Evolutionary conservation across 1,284 basidiomycete species (phyloP).

Genomic region (Gomphus bonarii): DNA sequence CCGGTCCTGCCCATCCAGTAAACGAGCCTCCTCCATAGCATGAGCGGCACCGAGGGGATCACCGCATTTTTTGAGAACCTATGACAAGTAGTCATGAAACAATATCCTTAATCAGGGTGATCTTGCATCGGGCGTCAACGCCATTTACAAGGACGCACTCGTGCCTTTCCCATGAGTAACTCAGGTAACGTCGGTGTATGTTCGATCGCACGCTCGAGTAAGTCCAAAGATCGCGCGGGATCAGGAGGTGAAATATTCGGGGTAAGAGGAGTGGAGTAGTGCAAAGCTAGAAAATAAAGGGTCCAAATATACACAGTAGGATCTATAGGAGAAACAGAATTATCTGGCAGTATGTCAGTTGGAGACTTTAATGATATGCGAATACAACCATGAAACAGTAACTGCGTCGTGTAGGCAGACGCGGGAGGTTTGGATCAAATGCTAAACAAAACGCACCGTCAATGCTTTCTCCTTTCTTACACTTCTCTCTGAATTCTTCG

Average conservation of each 20-base stretch:
- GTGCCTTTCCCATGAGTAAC: constrained; percentile 75
- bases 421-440: background rate
- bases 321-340: constrained; percentile 27
- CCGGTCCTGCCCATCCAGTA: constrained; percentile 89
- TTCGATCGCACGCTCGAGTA: constrained; percentile 56
- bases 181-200: constrained; percentile 96
- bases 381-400: background rate
- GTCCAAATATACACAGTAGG: constrained; percentile 92
- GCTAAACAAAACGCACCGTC: background rate
- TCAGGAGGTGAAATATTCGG: constrained; percentile 19
- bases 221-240: constrained; percentile 49
- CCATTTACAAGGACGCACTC: constrained; percentile 31
- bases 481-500: constrained; percentile 34
- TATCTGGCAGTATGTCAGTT: constrained; percentile 11
- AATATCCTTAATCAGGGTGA: background rate
- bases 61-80: constrained; percentile 71
- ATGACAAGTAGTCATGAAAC: background rate
- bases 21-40: constrained; percentile 74
- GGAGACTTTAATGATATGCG: background rate
- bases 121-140: background rate
- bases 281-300: constrained; percentile 91
- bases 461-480: constrained; percentile 15
- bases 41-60: constrained; percentile 69
- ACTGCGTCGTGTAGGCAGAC: background rate
- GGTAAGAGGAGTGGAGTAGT: constrained; percentile 51